Conservation (phyloP, 75 land plant species). For the Pinus tabuliformis region DNA sequence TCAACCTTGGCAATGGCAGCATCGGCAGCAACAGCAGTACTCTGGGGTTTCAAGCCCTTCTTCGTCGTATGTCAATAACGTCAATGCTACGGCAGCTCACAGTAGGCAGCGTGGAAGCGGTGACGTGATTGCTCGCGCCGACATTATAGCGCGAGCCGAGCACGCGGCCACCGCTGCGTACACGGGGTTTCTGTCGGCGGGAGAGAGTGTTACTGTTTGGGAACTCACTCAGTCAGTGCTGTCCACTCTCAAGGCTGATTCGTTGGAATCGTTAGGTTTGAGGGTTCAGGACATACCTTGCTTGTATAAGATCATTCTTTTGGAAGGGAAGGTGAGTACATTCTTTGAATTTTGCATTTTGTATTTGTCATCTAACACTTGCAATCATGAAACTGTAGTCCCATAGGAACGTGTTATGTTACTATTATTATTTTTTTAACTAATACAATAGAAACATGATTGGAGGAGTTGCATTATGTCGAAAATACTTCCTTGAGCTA, state of each 20-base stretch:
- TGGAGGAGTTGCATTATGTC: too few species aligned
- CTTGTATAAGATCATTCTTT: slow-evolving; percentile 30
- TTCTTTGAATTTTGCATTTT: background rate
- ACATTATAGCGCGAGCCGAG: slow-evolving; percentile 35
- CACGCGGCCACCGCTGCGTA: slow-evolving; percentile 44
- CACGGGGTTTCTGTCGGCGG: slow-evolving; percentile 29
- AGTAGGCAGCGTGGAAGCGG: background rate
- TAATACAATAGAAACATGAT: too few species aligned
- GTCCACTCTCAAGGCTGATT: slow-evolving; percentile 36
- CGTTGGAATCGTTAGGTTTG: slow-evolving; percentile 66
- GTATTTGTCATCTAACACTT: too few species aligned
- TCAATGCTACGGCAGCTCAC: background rate
- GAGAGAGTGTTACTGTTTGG: slow-evolving; percentile 57
- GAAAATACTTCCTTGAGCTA: too few species aligned
- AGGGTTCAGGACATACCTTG: slow-evolving; percentile 59
- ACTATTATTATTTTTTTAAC: too few species aligned
- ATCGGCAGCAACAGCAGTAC: background rate
- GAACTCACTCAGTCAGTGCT: slow-evolving; percentile 48
- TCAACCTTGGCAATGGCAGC: background rate
- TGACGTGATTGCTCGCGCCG: background rate
- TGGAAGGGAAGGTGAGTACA: slow-evolving; percentile 66
- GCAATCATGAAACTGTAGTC: too few species aligned
- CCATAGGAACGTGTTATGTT: too few species aligned
- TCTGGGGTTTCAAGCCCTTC: background rate
- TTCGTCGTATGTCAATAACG: background rate